Base-by-base conservation (phyloP, 257 asterid species). In the Salvia splendens region DNA sequence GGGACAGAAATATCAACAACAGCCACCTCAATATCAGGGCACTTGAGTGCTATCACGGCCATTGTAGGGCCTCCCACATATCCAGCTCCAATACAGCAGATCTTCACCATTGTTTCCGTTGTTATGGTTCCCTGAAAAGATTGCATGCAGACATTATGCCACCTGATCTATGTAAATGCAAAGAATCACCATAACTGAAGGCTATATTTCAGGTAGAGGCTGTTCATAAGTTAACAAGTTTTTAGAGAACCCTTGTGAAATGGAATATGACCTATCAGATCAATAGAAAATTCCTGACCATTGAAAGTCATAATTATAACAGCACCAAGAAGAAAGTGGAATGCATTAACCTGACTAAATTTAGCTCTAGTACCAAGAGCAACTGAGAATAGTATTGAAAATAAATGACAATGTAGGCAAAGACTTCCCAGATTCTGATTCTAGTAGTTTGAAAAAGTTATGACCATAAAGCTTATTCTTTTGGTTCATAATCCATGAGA, bases 11-110 rank as follows among this genome's bases (percentile, higher is more conserved):
- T 89, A 71, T 89, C 96, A 46, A 89, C 96, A 12, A 89, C 96
- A 1, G 79, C 95, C 54, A 89, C 96, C 67, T 87, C 85, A 69
- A 89, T 73, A 0, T 65, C 42, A 32, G 96, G 96, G 75, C 96
- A 89, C 82, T 87, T 89, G 70, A 87, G 95, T 59, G 96, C 96
- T 73, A 89, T 89, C 73, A 89, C 91, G 0, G 96, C 96, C 96
- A 89, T 89, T 49, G 96, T 89, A 36, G 96, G 96, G 32, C 96
- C 96, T 20, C 96, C 96, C 28, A 89, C 96, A 77, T 89, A 89
- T 36, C 96, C 95, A 7, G 96, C 96, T 73, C 96, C 96, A 75
- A 89, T 85, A 46, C 96, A 89, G 84, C 96, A 89, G 48, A 89
- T 87, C 91, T 89, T 89, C 85, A 89, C 96, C 96, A 89, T 87